Conservation (phyloP, 2,329 filamentous ascomycete genomes). For the Pestalotiopsis sp. region DNA sequence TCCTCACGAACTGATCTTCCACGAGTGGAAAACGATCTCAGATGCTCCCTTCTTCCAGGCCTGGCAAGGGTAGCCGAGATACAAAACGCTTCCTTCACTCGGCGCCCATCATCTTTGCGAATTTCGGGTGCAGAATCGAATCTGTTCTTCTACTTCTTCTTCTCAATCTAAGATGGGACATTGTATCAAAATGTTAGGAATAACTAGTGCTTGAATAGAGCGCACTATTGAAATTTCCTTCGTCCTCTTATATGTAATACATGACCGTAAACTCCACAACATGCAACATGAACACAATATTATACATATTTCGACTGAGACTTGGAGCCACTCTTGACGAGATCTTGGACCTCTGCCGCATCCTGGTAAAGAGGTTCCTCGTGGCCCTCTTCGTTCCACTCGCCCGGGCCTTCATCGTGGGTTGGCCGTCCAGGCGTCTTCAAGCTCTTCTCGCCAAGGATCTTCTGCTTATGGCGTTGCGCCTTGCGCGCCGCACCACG, state of each 20-base stretch:
- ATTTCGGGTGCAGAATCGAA: no score
- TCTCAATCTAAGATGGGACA: background rate
- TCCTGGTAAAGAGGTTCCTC: constrained; percentile 37
- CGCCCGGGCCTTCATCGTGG: constrained; percentile 25
- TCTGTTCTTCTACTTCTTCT: background rate
- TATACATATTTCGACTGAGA: constrained; percentile 1
- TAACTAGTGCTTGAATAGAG: background rate
- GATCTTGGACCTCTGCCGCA: constrained; percentile 19
- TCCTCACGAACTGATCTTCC: no score
- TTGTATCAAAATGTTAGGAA: background rate
- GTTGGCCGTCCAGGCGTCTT: constrained; percentile 5
- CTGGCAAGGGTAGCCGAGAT: no score
- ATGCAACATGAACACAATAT: background rate
- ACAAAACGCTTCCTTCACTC: no score
- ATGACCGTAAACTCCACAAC: constrained; percentile 1
- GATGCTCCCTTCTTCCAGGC: no score
- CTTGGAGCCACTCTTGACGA: background rate
- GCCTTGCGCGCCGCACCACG: constrained; percentile 24
- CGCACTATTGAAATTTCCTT: background rate
- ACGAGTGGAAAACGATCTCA: no score
- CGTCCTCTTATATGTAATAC: background rate
- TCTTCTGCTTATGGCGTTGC: constrained; percentile 20
- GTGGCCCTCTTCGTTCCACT: constrained; percentile 38
- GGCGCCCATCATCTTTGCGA: no score
- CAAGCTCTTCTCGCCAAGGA: constrained; percentile 22